Percentiles rank a stretch among this genome's conserved stretches.
Conservation (phyloP, 108 stramenopile species). For the Cyclotella atomus region DNA sequence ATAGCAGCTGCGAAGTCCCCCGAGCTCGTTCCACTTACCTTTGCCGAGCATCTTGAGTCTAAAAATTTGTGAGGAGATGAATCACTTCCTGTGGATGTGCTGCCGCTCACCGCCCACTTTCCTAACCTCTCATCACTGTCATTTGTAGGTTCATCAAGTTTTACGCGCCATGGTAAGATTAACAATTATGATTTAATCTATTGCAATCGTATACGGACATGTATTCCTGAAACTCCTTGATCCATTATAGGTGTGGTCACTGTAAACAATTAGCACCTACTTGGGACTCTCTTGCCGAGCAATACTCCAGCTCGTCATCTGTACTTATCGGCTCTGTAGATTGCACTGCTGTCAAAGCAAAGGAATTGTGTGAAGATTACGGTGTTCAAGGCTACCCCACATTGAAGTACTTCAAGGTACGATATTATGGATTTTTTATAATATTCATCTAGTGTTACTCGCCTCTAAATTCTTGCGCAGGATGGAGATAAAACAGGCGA, state of each 20-base stretch:
- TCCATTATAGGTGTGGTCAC: slow-evolving; percentile 61
- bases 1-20: slow-evolving; percentile 29
- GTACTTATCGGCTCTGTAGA: slow-evolving; percentile 75
- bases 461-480: slow-evolving; percentile 8
- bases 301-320: slow-evolving; percentile 70
- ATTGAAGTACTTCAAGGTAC: slow-evolving; percentile 18
- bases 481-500: slow-evolving; percentile 63
- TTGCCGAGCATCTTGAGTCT: slow-evolving; percentile 28
- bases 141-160: slow-evolving; percentile 55
- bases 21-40: slow-evolving; percentile 39
- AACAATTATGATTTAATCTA: neutral
- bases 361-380: slow-evolving; percentile 61
- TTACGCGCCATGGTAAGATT: slow-evolving; percentile 38
- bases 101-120: no score
- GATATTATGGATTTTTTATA: no score
- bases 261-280: slow-evolving; percentile 73
- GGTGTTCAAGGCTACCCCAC: slow-evolving; percentile 59
- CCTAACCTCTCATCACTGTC: no score
- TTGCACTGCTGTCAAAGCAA: slow-evolving; percentile 56
- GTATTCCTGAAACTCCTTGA: neutral
- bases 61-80: slow-evolving; percentile 50
- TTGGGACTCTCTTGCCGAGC: slow-evolving; percentile 74
- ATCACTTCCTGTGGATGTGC: no score
- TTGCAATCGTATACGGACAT: neutral
- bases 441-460: no score